Percentiles rank a stretch among this genome's conserved stretches.
Evolutionary conservation across 345 rosid species (phyloP).

Genomic region (Microthlaspi erraticum): DNA sequence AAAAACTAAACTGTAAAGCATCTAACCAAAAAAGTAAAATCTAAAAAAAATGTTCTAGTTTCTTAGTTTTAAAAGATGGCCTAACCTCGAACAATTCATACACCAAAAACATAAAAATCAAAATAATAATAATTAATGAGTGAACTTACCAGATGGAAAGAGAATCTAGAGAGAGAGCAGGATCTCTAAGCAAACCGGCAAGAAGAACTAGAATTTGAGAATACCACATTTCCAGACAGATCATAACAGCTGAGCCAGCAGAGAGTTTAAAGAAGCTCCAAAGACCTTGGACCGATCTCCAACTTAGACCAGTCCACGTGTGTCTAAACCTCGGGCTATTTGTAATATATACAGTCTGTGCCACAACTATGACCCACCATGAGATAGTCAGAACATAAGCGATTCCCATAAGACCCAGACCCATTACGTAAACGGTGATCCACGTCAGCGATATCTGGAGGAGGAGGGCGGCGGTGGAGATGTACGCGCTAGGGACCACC

Average conservation of each 20-base stretch:
- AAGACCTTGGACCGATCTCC: constrained; percentile 67
- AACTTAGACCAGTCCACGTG: constrained; percentile 72
- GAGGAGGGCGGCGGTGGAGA: constrained; percentile 58
- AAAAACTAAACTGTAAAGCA: no score
- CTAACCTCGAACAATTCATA: no score
- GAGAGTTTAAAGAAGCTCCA: constrained; percentile 77
- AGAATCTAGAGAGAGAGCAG: constrained; percentile 71
- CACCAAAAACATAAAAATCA: no score
- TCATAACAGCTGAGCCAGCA: constrained; percentile 82
- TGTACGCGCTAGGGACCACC: constrained; percentile 65
- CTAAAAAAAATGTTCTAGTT: no score
- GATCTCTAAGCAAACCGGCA: constrained; percentile 72
- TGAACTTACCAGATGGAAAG: constrained; percentile 89
- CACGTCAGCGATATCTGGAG: constrained; percentile 63
- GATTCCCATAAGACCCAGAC: constrained; percentile 63
- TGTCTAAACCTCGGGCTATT: constrained; percentile 52
- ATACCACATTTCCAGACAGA: constrained; percentile 93
- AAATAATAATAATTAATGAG: no score
- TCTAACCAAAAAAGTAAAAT: no score
- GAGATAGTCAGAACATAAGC: constrained; percentile 73
- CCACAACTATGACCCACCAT: constrained; percentile 84
- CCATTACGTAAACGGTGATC: constrained; percentile 52
- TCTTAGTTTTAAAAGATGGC: no score
- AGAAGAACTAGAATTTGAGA: constrained; percentile 72
- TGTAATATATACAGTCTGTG: constrained; percentile 60